Percentiles rank a stretch among this genome's conserved stretches.
Evolutionary conservation across 495 filamentous ascomycete species (phyloP).

Genomic region (Penicillium ucsense): DNA sequence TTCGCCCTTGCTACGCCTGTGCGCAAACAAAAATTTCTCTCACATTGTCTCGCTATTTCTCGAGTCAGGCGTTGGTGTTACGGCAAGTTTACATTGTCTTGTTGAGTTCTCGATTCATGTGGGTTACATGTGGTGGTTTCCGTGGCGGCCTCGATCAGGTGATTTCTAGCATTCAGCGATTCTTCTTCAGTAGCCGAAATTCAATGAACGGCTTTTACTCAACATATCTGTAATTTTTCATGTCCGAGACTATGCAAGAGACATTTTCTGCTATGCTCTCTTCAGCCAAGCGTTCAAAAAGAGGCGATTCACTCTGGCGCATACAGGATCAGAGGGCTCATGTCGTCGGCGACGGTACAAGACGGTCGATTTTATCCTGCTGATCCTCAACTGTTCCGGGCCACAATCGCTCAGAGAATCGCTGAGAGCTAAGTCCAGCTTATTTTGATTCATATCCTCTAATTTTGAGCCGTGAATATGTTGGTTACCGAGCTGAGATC

Average conservation of each 20-base stretch:
- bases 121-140: not conserved
- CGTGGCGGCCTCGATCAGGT: constrained; percentile 1
- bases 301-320: not conserved
- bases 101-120: not conserved
- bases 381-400: constrained; percentile 8
- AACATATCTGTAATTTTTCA: too few species aligned
- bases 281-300: not conserved
- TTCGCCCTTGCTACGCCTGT: too few species aligned
- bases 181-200: too few species aligned
- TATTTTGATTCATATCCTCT: not conserved
- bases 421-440: not conserved
- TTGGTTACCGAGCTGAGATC: not conserved
- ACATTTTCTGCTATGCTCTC: not conserved
- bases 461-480: not conserved
- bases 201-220: too few species aligned
- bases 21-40: not conserved
- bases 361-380: not conserved
- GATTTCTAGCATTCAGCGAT: too few species aligned
- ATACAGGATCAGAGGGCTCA: constrained; percentile 7
- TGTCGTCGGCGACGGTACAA: not conserved
- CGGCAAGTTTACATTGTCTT: not conserved
- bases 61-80: constrained; percentile 4
- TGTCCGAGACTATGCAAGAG: not conserved
- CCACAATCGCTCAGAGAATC: not conserved
- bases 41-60: not conserved